Conservation (phyloP, 1,139 yeast species). For the Scheffersomyces insectosa region DNA sequence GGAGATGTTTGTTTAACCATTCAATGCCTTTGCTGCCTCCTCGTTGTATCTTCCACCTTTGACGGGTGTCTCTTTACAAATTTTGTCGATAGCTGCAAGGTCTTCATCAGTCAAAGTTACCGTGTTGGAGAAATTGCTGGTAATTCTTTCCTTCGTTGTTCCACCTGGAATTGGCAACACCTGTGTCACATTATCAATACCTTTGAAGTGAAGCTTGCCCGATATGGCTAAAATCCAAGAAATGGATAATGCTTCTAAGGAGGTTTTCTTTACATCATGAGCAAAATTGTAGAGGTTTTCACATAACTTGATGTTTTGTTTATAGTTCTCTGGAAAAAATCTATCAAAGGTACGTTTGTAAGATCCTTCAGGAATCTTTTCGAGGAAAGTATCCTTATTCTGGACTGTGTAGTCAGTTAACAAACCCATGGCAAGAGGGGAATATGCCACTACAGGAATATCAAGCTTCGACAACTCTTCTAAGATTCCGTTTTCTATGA, state of each 20-base stretch:
- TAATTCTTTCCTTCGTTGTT: slow-evolving; percentile 56
- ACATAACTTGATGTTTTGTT: slow-evolving; percentile 51
- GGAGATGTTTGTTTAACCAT: neutral
- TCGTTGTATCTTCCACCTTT: slow-evolving; percentile 53
- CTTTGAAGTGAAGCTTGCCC: slow-evolving; percentile 25
- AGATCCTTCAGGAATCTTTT: slow-evolving; percentile 55
- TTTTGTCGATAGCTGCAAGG: slow-evolving; percentile 47
- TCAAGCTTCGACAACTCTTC: slow-evolving; percentile 45
- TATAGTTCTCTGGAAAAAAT: slow-evolving; percentile 57
- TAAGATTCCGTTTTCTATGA: slow-evolving; percentile 60
- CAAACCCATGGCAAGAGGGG: slow-evolving; percentile 78
- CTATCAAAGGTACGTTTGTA: slow-evolving; percentile 54
- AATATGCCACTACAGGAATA: slow-evolving; percentile 75
- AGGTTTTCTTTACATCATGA: slow-evolving; percentile 44
- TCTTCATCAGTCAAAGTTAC: slow-evolving; percentile 53
- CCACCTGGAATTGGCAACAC: slow-evolving; percentile 82
- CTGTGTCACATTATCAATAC: slow-evolving; percentile 46
- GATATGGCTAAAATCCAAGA: slow-evolving; percentile 62
- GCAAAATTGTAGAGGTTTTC: slow-evolving; percentile 46
- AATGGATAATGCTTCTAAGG: slow-evolving; percentile 69
- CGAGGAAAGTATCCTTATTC: slow-evolving; percentile 29
- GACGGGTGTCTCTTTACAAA: slow-evolving; percentile 38
- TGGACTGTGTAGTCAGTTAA: slow-evolving; percentile 61
- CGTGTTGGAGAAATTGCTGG: slow-evolving; percentile 52
- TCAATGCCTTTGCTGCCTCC: slow-evolving; percentile 4